Conservation (phyloP, 176 grass and related monocot genomes). For the Echinochloa phyllopogon region DNA sequence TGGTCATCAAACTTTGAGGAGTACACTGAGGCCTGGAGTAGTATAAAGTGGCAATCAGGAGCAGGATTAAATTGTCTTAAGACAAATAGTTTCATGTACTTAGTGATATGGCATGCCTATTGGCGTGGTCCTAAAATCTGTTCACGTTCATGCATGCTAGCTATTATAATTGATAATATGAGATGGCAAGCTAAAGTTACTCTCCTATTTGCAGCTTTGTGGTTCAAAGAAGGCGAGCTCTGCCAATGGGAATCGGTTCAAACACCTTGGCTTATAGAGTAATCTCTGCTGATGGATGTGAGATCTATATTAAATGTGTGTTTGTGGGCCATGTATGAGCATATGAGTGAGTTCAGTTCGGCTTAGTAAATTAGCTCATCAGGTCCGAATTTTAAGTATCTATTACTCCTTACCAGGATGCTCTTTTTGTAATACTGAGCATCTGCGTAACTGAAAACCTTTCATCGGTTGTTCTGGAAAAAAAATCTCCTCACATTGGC, state of each 20-base stretch:
- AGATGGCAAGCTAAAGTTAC: not conserved
- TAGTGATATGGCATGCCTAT: not conserved
- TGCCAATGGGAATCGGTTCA: slow-evolving; percentile 78
- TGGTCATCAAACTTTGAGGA: not conserved
- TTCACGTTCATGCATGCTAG: not conserved
- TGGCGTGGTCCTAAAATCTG: not conserved
- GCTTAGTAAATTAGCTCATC: slow-evolving; percentile 1
- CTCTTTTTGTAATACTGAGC: slow-evolving; percentile 7
- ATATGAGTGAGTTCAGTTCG: not conserved
- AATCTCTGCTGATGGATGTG: slow-evolving; percentile 18
- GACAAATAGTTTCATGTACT: not conserved
- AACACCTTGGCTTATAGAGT: slow-evolving; percentile 81
- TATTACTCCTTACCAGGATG: not conserved
- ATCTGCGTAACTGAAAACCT: not conserved
- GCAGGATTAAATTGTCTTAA: not conserved
- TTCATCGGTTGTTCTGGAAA: not conserved
- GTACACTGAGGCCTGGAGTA: not conserved
- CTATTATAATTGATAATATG: not conserved
- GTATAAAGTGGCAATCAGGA: not conserved
- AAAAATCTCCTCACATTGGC: not conserved
- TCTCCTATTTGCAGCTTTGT: slow-evolving; percentile 60
- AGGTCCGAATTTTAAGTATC: not conserved
- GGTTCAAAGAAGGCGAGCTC: slow-evolving; percentile 86
- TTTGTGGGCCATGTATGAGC: slow-evolving; percentile 6
- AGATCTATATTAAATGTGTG: not conserved